Evolutionary conservation across 495 filamentous ascomycete species (phyloP).

Genomic region (Xylaria acuta): DNA sequence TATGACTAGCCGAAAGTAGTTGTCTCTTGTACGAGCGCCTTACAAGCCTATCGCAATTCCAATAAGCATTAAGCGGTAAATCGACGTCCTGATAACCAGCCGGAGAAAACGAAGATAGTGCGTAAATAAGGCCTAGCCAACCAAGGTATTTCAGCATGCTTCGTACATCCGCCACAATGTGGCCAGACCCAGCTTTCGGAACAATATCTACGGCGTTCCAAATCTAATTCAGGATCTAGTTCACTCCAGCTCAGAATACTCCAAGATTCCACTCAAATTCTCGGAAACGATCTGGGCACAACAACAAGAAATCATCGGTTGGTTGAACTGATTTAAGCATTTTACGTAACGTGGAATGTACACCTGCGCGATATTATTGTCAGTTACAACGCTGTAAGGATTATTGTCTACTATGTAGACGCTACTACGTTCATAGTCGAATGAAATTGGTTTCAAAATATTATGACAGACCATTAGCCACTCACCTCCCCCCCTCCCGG

Average conservation of each 20-base stretch:
- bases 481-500: not conserved
- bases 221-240: too few species aligned
- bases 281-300: too few species aligned
- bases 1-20: not conserved
- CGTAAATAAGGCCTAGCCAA: not conserved
- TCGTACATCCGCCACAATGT: too few species aligned
- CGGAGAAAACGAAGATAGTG: not conserved
- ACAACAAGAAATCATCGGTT: not conserved
- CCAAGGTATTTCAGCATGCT: too few species aligned
- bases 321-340: not conserved
- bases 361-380: too few species aligned
- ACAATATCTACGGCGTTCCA: too few species aligned
- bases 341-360: not conserved
- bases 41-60: not conserved
- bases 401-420: not conserved
- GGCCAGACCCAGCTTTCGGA: too few species aligned
- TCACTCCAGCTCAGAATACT: too few species aligned
- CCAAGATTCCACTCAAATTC: too few species aligned
- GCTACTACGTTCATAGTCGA: not conserved
- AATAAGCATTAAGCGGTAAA: not conserved
- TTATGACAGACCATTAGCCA: not conserved
- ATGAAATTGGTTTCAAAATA: not conserved
- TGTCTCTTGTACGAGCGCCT: not conserved
- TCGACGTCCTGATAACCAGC: not conserved
- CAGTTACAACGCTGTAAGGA: not conserved